Evolutionary conservation across 2,329 filamentous ascomycete species (phyloP).

Genomic region (Cordyceps pruinosa): DNA sequence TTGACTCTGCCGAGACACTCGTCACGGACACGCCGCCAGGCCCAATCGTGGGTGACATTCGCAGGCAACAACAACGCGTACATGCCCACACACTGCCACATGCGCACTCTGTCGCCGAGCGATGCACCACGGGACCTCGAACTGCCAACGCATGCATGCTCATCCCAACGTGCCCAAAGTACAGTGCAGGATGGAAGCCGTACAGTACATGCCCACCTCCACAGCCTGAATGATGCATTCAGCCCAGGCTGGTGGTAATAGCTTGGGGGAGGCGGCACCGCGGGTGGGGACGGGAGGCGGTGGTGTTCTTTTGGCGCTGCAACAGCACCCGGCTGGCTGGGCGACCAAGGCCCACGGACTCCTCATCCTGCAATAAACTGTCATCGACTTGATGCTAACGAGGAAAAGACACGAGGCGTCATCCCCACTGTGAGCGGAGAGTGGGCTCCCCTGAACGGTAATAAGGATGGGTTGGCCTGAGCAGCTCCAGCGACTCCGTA

Average conservation of each 20-base stretch:
- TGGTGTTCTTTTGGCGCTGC: neutral
- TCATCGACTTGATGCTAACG: neutral
- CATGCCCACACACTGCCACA: neutral
- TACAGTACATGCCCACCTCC: neutral
- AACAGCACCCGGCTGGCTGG: conserved; percentile 2
- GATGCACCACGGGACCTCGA: conserved; percentile 1
- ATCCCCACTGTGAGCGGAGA: neutral
- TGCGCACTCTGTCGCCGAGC: neutral
- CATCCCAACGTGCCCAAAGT: neutral
- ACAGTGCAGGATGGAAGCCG: neutral
- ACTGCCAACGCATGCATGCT: conserved; percentile 6
- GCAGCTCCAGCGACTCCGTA: neutral
- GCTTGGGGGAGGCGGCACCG: too few relatives aligned
- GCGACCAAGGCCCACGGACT: neutral
- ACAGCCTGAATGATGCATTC: conserved; percentile 5
- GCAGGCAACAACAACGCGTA: neutral
- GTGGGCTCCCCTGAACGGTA: conserved; percentile 9
- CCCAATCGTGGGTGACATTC: neutral
- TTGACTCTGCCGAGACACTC: conserved; percentile 1
- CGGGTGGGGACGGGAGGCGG: neutral
- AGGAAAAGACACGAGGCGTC: neutral
- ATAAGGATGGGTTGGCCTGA: neutral
- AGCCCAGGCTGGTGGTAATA: neutral
- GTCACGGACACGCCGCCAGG: conserved; percentile 1
- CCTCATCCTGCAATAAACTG: neutral